Base-by-base conservation (phyloP, 208 protist species). In the Trichomonas tenax region DNA sequence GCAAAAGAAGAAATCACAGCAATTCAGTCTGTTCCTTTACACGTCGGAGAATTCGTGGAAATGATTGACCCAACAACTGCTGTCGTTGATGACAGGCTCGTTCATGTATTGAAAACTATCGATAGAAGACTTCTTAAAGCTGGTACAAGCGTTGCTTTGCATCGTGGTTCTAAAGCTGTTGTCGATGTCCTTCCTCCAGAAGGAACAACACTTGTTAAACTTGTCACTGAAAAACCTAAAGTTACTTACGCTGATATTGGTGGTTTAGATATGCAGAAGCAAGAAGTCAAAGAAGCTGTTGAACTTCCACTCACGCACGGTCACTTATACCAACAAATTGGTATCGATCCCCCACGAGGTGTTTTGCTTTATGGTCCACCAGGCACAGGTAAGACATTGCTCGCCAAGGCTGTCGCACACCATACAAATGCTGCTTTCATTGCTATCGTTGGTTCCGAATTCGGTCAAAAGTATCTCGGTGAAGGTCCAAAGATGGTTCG, bases 401-500 rank as follows among this genome's bases (percentile, higher is more conserved):
- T 99, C 21, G 99, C 99, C 1, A 98, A 98, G 34, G 99, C 99
- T 34, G 98, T 99, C 0, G 99, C 99, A 2, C 98, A 98, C 45
- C 98, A 99, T 97, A 98, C 98, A 11, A 98, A 97, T 96, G 98
- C 98, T 36, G 97, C 97, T 36, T 99, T 99, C 96, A 98, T 99
- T 95, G 97, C 97, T 46, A 97, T 98, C 41, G 98, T 98, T 63
- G 98, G 98, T 23, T 98, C 98, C 23, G 98, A 99, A 96, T 99
- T 99, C 97, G 97, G 99, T 15, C 98, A 99, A 97, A 98, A 99
- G 96, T 99, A 99, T 97, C 99, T 99, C 51, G 99, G 99, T 95
- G 99, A 99, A 97, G 99, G 99, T 51, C 99, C 99, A 23, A 97
- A 99, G 45, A 99, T 99, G 99, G 99, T 99, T 34, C 98, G 99